phyloP scores from a whole-genome alignment of 192 early-diverging fungal genomes.

The Diversispora eburnea region DNA sequence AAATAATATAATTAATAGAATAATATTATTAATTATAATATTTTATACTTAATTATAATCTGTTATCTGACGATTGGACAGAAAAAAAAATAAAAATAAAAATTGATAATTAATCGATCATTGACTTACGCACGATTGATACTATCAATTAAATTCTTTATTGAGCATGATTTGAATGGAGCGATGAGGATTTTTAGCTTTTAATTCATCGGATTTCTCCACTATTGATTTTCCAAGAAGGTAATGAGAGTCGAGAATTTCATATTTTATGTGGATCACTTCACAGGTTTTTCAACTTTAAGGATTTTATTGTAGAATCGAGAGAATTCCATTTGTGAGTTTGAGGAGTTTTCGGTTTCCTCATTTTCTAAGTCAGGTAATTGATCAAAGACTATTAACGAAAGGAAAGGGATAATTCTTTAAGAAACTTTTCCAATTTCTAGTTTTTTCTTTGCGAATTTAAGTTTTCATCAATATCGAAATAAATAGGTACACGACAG shows the following conservation, averaged over 20 bases:
- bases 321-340: not conserved
- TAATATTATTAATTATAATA: too few species aligned
- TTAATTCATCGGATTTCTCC: not conserved
- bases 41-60: too few species aligned
- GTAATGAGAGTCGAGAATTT: constrained; percentile 14
- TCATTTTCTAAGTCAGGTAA: constrained; percentile 5
- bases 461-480: not conserved
- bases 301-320: not conserved
- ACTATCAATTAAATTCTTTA: too few species aligned
- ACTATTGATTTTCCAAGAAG: not conserved
- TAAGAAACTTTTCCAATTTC: constrained; percentile 12
- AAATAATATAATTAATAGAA: too few species aligned
- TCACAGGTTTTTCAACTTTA: not conserved
- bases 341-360: not conserved
- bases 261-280: not conserved
- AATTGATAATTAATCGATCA: too few species aligned
- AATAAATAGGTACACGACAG: constrained; percentile 5
- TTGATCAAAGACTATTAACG: constrained; percentile 1
- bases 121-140: too few species aligned
- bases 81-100: too few species aligned
- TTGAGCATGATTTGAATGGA: not conserved
- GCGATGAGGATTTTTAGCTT: not conserved
- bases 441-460: constrained; percentile 2
- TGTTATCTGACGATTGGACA: too few species aligned
- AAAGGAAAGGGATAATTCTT: constrained; percentile 17